Conservation (phyloP, 352 stramenopile genomes). For the Elongisporangium prolatum region DNA sequence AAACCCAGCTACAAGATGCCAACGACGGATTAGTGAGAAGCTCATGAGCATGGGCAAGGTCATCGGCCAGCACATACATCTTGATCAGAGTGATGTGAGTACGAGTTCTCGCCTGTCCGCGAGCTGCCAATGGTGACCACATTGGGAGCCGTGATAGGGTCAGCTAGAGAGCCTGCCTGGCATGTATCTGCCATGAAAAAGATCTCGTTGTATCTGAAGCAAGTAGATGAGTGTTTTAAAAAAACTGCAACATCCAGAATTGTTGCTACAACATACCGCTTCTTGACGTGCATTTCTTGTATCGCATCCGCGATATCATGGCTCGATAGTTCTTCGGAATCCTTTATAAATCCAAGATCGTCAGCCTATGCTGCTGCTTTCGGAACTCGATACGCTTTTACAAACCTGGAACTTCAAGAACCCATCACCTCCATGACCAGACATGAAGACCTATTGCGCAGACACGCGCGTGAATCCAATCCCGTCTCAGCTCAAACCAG, state of each 20-base stretch:
- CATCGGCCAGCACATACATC: too few species aligned
- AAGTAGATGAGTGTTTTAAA: not conserved
- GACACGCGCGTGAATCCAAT: too few species aligned
- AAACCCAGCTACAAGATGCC: conserved; percentile 65
- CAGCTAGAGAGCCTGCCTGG: conserved; percentile 92
- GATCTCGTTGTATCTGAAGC: conserved; percentile 88
- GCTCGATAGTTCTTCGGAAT: conserved; percentile 95
- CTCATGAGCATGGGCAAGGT: too few species aligned
- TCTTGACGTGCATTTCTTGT: conserved; percentile 93
- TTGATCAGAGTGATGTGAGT: conserved; percentile 88
- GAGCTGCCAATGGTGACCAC: conserved; percentile 93
- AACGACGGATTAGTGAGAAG: not conserved
- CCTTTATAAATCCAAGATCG: conserved; percentile 24
- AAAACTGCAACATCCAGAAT: not conserved
- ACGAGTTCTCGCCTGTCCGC: conserved; percentile 92
- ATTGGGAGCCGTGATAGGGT: conserved; percentile 83
- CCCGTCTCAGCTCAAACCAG: conserved; percentile 15
- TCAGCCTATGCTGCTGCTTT: not conserved
- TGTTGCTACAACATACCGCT: conserved; percentile 36
- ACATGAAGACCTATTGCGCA: conserved; percentile 77
- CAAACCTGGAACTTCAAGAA: conserved; percentile 97
- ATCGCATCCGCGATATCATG: conserved; percentile 92
- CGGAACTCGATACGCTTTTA: not conserved
- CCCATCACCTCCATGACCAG: conserved; percentile 95
- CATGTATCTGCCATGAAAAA: conserved; percentile 98